Evolutionary conservation across 2,329 filamentous ascomycete genomes (phyloP), one percentile per base, ranked within the genome.

Genomic region (Cytospora piceicola): DNA sequence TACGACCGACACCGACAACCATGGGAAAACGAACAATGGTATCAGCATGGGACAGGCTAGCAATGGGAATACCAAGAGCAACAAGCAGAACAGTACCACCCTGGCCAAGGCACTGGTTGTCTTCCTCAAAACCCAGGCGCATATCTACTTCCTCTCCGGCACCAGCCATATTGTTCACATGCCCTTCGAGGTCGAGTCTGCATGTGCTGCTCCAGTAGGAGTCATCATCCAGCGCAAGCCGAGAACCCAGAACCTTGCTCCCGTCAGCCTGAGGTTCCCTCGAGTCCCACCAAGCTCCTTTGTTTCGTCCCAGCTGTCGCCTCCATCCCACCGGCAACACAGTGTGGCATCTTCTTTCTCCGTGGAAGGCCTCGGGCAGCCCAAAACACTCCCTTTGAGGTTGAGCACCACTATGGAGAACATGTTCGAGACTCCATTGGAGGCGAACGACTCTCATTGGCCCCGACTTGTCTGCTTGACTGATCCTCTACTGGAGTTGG

Each of bases 181-280:
- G 73, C 94, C 94, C 1, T 99, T 99, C 74, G 94, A 98, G 78
- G 91, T 97, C 52, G 93, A 97, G 74, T 88, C 88, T 61, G 93
- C 92, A 34, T 92, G 94, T 75, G 88, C 94, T 42, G 91, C 92
- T 15, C 91, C 93, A 7, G 83, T 88, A 36, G 95, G 95, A 30
- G 84, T 98, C 58, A 85, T 99, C 24, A 87, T 99, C 64, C 94
- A 98, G 77, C 85, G 94, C 67, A 96, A 90, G 74, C 81, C 89
- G 52, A 83, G 82, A 65, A 75, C 79, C 12, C 83, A 86, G 65
- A 82, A 76, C 65, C 72, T 80, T 12, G 78, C 80, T 2, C 79
- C 85, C 7, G 79, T 85, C 27, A 82, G 85, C 27, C 77, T 89
- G 61, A 86, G 79, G 67, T 84, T 85, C 66, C 85, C 81, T 34